Percentiles rank a stretch among this genome's conserved stretches.
Evolutionary conservation across 768 basidiomycete species (phyloP).

Genomic region (Butyriboletus loyo): DNA sequence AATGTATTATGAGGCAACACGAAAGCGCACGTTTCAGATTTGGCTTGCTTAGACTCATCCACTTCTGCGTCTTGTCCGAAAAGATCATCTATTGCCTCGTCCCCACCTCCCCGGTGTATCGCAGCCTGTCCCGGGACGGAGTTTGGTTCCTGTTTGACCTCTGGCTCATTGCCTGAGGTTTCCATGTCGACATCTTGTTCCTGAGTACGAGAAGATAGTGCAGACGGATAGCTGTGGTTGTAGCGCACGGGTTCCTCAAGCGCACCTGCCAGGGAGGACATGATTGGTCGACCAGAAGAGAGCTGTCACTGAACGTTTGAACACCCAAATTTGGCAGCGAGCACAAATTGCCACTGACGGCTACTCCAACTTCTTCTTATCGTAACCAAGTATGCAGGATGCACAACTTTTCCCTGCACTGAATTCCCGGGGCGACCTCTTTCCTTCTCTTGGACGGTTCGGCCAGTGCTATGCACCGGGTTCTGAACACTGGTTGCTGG

Average conservation of each 20-base stretch:
- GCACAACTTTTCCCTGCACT: not conserved
- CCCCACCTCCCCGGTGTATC: conserved; percentile 17
- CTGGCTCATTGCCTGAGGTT: conserved; percentile 10
- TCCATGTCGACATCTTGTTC: conserved; percentile 46
- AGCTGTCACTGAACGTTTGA: not conserved
- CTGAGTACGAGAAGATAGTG: conserved; percentile 2
- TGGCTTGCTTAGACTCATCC: conserved; percentile 37
- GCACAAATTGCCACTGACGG: not conserved
- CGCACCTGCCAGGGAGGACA: conserved; percentile 63
- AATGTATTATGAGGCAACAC: conserved; percentile 3
- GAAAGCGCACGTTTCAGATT: conserved; percentile 45
- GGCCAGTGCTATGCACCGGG: conserved; percentile 1
- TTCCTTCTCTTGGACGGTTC: not conserved
- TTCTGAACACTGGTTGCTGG: not conserved
- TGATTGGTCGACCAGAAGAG: conserved; percentile 19
- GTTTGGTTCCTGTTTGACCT: conserved; percentile 17
- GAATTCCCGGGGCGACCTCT: not conserved
- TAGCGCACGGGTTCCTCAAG: conserved; percentile 39
- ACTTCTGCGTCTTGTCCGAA: conserved; percentile 70
- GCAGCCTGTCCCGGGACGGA: conserved; percentile 17
- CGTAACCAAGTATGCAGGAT: too few relatives aligned
- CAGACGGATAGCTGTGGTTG: conserved; percentile 13
- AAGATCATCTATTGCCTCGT: conserved; percentile 73
- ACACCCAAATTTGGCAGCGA: conserved; percentile 13
- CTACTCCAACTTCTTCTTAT: not conserved